Percentiles rank a stretch among this genome's conserved stretches.
Conservation (phyloP, 352 stramenopile species). For the Pythium insidiosum region DNA sequence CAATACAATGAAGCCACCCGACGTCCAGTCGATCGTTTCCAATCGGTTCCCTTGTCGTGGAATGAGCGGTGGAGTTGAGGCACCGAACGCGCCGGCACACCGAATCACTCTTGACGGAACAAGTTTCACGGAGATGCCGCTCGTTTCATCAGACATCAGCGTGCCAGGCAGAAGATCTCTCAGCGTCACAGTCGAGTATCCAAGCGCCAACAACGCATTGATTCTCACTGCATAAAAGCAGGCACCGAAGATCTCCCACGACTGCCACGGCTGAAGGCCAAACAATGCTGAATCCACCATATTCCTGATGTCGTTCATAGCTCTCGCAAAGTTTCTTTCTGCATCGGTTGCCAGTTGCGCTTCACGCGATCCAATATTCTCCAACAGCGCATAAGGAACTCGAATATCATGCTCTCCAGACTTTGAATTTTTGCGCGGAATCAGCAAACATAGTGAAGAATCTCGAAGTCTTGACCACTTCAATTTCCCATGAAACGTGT, state of each 20-base stretch:
- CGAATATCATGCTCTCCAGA: slow-evolving; percentile 2
- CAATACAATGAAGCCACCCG: slow-evolving; percentile 14
- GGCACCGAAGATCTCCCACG: slow-evolving; percentile 19
- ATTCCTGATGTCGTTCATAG: slow-evolving; percentile 1
- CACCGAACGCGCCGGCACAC: slow-evolving; percentile 1
- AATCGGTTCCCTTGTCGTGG: slow-evolving; percentile 1
- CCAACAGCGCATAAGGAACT: slow-evolving; percentile 6
- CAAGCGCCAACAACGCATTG: slow-evolving; percentile 20
- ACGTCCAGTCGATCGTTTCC: slow-evolving; percentile 11
- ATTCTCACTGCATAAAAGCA: slow-evolving; percentile 29
- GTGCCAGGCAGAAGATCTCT: slow-evolving; percentile 10
- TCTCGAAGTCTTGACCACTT: slow-evolving; percentile 18
- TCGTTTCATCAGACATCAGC: slow-evolving; percentile 2
- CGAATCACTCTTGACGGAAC: slow-evolving; percentile 1
- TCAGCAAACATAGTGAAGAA: slow-evolving; percentile 20
- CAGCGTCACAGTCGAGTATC: slow-evolving; percentile 10
- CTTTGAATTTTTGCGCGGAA: background rate
- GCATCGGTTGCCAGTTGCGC: background rate
- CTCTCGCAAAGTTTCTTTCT: slow-evolving; percentile 3
- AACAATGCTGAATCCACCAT: background rate
- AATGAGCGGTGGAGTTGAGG: slow-evolving; percentile 4
- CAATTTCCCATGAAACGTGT: slow-evolving; percentile 1
- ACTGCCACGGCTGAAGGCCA: slow-evolving; percentile 1
- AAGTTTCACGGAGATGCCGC: slow-evolving; percentile 1
- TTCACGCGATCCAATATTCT: slow-evolving; percentile 6